Evolutionary conservation across 148 eudicot genomes (phyloP).

Genomic region (Cornus kousa): DNA sequence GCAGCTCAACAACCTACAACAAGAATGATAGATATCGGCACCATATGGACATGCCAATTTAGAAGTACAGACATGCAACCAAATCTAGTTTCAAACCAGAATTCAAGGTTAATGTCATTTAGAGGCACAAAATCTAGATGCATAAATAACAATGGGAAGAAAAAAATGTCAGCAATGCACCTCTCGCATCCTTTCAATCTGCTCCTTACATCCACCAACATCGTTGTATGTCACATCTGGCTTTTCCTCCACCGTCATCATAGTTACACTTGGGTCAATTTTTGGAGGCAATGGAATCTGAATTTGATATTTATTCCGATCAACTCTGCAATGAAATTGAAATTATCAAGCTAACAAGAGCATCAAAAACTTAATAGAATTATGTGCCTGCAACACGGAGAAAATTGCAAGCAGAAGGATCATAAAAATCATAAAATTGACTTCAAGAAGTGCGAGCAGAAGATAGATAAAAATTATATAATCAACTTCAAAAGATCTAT

Average conservation of each 20-base stretch:
- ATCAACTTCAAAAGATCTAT: too few species aligned
- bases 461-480: too few species aligned
- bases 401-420: too few species aligned
- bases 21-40: background rate
- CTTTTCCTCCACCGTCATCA: conserved; percentile 99
- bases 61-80: background rate
- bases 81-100: background rate
- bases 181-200: conserved; percentile 97
- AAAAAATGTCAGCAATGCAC: conserved; percentile 20
- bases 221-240: conserved; percentile 98
- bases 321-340: conserved; percentile 51
- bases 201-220: conserved; percentile 99
- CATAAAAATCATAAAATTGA: too few species aligned
- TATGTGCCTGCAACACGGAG: too few species aligned
- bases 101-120: background rate
- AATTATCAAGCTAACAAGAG: background rate
- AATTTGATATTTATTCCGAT: conserved; percentile 86
- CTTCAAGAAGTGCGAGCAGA: too few species aligned
- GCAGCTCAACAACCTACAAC: conserved; percentile 90
- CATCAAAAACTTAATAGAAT: too few species aligned
- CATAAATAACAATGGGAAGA: background rate
- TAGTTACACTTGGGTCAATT: conserved; percentile 97
- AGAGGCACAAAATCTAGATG: background rate
- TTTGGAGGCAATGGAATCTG: conserved; percentile 97
- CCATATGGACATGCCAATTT: background rate